Base-by-base conservation (phyloP, 2,329 filamentous ascomycete species). In the Ascochyta viciae-villosae region DNA sequence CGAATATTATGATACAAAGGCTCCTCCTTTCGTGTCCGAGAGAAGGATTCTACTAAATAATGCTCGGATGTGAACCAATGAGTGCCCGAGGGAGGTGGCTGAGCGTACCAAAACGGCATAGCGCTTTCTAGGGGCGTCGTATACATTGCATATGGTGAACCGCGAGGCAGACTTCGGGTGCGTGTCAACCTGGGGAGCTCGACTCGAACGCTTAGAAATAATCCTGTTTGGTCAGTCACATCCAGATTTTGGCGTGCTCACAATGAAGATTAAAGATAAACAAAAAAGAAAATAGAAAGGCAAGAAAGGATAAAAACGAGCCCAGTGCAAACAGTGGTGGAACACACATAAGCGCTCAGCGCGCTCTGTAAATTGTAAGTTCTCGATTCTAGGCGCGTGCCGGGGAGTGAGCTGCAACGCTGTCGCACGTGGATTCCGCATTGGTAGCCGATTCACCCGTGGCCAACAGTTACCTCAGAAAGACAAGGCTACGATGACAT, bases 91-190 rank as follows among this genome's bases (percentile, higher is more conserved):
- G 39, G n/a, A 40, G n/a, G 26, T 19, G 26, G 22, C 23, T 38
- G 23, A 23, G 9, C 3, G 13, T 15, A 34, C 38, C 22, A 26
- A 52, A 52, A 40, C 6, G 43, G 48, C 16, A 52, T 47, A 38
- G 44, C 35, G 39, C 12, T 33, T 22, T 12, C 19, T 29, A 26
- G 37, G 42, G 12, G 54, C 27, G 48, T 57, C 43, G 48, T 40
- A 57, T 24, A 39, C 49, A 19, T 31, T 34, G 48, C 38, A 35
- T 26, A 16, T 10, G 53, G 53, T 51, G 37, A 39, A 47, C 31
- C 37, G 42, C 53, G 33, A 56, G 53, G 53, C 53, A 56, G 53
- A 56, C 41, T 56, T 31, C 42, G 26, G 27, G 8, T 46, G 29
- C 24, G 26, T 15, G 22, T 34, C 35, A 45, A 45, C 35, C 19